These are phyloP conservation scores for Lipomyces kockii DNA, from an alignment of 805 yeast species.

Conservation along the genomic window DNA sequence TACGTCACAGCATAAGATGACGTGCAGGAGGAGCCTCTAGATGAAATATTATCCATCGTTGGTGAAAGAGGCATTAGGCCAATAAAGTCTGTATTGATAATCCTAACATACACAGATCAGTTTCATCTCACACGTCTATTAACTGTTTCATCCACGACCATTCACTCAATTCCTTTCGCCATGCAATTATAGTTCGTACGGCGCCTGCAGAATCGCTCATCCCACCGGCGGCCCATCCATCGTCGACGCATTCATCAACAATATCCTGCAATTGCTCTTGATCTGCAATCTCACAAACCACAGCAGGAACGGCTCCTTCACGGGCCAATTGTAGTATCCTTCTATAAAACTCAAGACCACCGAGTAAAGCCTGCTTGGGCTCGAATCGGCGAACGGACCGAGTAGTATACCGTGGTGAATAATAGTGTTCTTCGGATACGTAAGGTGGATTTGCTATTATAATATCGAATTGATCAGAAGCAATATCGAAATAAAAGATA, in stretches of 20 bases:
- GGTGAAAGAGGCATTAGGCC: background rate
- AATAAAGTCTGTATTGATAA: background rate
- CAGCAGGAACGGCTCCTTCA: slow-evolving; percentile 53
- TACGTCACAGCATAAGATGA: slow-evolving; percentile 20
- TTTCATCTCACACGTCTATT: slow-evolving; percentile 2
- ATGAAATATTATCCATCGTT: background rate
- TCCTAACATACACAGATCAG: background rate
- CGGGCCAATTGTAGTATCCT: slow-evolving; percentile 58
- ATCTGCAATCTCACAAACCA: slow-evolving; percentile 80
- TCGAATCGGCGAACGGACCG: slow-evolving; percentile 72
- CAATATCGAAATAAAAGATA: slow-evolving; percentile 14
- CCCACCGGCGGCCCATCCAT: slow-evolving; percentile 57
- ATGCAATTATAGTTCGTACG: slow-evolving; percentile 26
- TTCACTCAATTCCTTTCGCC: slow-evolving; percentile 3
- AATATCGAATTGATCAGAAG: slow-evolving; percentile 49
- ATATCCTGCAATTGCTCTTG: slow-evolving; percentile 58
- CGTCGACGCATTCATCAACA: slow-evolving; percentile 27
- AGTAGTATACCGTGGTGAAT: slow-evolving; percentile 50
- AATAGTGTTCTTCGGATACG: slow-evolving; percentile 57
- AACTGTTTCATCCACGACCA: slow-evolving; percentile 27
- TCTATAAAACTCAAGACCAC: slow-evolving; percentile 71
- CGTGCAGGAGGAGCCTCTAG: slow-evolving; percentile 36
- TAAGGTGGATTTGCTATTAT: slow-evolving; percentile 93
- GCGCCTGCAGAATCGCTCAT: slow-evolving; percentile 54
- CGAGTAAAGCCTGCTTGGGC: slow-evolving; percentile 79